These are phyloP conservation scores for Russula griseocarnosa DNA, from an alignment of 768 basidiomycete genomes.

Conservation along the genomic window DNA sequence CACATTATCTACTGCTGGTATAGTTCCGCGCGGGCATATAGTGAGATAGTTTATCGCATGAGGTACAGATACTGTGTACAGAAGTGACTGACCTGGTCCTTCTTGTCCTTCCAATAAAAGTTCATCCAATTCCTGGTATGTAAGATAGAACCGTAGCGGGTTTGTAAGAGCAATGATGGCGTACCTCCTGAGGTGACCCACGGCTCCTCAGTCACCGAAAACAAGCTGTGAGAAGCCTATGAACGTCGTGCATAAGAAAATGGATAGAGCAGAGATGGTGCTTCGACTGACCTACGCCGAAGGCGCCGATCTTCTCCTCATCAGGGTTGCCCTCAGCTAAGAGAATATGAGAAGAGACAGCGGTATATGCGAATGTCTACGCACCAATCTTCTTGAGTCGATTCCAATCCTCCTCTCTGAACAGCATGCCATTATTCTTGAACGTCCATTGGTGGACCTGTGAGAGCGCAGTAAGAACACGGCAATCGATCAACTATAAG, in stretches of 20 bases:
- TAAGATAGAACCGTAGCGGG: slow-evolving; percentile 29
- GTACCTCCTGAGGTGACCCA: slow-evolving; percentile 77
- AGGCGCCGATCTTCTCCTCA: slow-evolving; percentile 91
- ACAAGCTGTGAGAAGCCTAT: slow-evolving; percentile 73
- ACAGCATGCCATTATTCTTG: slow-evolving; percentile 81
- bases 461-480: background rate
- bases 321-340: slow-evolving; percentile 90
- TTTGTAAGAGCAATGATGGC: slow-evolving; percentile 31
- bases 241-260: background rate
- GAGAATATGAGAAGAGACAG: background rate
- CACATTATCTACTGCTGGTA: slow-evolving; percentile 42
- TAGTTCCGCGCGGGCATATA: slow-evolving; percentile 78
- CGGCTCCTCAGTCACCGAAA: slow-evolving; percentile 80
- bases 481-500: background rate
- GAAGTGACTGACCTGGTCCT: slow-evolving; percentile 60
- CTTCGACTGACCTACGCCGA: slow-evolving; percentile 61
- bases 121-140: slow-evolving; percentile 80
- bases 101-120: slow-evolving; percentile 93
- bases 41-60: slow-evolving; percentile 35
- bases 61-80: background rate
- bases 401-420: slow-evolving; percentile 84
- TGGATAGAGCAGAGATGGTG: background rate
- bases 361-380: slow-evolving; percentile 1
- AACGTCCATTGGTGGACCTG: slow-evolving; percentile 82
- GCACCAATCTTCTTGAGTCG: slow-evolving; percentile 84